These are phyloP conservation scores for Epichloe typhina DNA, from an alignment of 2,329 filamentous ascomycete species.

Conservation along the genomic window DNA sequence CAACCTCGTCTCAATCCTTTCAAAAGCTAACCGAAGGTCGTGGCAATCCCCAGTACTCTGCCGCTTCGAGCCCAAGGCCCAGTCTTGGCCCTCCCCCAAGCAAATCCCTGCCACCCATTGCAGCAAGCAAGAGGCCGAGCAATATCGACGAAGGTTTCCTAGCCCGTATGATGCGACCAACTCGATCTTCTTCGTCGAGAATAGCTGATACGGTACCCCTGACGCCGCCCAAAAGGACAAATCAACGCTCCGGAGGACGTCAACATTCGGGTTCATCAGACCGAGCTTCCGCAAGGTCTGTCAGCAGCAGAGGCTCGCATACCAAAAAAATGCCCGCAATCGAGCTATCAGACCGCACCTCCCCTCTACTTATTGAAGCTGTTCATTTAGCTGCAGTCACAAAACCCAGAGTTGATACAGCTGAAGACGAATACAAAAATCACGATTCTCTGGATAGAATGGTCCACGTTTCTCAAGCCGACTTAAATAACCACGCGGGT, in stretches of 20 bases:
- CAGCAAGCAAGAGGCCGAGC: conserved; percentile 25
- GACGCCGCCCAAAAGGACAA: conserved; percentile 34
- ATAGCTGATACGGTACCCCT: conserved; percentile 45
- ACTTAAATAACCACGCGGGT: neutral
- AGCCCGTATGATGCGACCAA: conserved; percentile 72
- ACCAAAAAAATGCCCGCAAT: neutral
- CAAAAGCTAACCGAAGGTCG: conserved; percentile 18
- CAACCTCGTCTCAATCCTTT: conserved; percentile 23
- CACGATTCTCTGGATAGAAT: neutral
- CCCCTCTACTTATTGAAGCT: neutral
- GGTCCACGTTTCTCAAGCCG: neutral
- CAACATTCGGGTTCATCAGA: neutral
- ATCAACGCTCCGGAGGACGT: conserved; percentile 8
- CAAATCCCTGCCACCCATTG: conserved; percentile 20
- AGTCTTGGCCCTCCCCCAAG: conserved; percentile 49
- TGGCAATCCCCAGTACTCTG: conserved; percentile 32
- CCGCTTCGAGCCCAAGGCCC: conserved; percentile 31
- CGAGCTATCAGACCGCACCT: neutral
- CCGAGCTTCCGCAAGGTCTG: neutral
- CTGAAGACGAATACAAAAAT: neutral
- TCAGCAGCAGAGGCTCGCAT: neutral
- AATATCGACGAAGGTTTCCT: conserved; percentile 58
- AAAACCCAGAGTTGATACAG: neutral
- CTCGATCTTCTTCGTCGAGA: conserved; percentile 55
- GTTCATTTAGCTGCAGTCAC: neutral